Conservation (phyloP, 192 early-diverging fungal species). For the Paraglomus occultum region DNA sequence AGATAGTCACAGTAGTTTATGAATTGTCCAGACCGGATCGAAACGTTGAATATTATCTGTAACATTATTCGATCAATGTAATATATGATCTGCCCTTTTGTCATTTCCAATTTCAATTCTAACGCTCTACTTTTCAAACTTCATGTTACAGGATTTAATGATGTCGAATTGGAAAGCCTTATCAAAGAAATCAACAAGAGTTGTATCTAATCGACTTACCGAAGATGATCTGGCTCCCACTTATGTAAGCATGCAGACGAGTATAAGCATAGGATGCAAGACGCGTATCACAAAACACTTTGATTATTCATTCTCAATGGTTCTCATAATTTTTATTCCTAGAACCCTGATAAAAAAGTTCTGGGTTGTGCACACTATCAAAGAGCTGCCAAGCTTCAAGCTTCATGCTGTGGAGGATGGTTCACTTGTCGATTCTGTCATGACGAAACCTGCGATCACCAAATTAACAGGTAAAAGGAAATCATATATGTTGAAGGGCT, state of each 20-base stretch:
- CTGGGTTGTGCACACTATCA: constrained; percentile 83
- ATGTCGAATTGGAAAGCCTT: constrained; percentile 47
- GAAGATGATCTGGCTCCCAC: constrained; percentile 46
- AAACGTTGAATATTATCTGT: background rate
- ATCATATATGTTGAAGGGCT: background rate
- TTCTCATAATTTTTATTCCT: background rate
- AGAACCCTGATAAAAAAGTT: constrained; percentile 52
- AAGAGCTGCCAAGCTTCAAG: constrained; percentile 68
- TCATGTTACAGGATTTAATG: constrained; percentile 51
- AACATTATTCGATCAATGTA: background rate
- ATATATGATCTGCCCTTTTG: constrained; percentile 26
- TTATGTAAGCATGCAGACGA: constrained; percentile 43
- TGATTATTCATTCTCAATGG: background rate
- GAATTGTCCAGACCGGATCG: background rate
- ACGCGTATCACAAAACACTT: too few species aligned
- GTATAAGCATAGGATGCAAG: background rate
- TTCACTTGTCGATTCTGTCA: constrained; percentile 81
- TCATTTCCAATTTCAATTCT: constrained; percentile 3
- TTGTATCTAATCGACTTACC: constrained; percentile 42
- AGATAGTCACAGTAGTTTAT: background rate
- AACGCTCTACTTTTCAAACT: background rate
- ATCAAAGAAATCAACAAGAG: constrained; percentile 13
- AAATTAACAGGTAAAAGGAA: constrained; percentile 61
- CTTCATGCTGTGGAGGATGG: constrained; percentile 79
- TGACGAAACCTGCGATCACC: constrained; percentile 74